phyloP scores from a whole-genome alignment of 1,139 yeast species.

The Candida sanyaensis region DNA sequence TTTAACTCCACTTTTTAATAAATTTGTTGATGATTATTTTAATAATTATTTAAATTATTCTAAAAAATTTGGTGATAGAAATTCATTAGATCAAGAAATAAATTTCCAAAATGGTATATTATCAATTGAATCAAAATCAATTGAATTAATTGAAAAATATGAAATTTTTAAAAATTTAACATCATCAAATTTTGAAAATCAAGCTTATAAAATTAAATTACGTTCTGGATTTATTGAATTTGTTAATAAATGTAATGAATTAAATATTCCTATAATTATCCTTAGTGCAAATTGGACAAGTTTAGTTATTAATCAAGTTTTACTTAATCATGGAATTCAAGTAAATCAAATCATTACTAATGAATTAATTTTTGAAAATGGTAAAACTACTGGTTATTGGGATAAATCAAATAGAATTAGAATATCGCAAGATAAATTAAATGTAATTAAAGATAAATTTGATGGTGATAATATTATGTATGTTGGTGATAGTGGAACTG shows the following conservation, averaged over 20 bases:
- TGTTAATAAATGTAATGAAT: slow-evolving; percentile 22
- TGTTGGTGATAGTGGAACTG: slow-evolving; percentile 70
- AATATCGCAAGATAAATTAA: slow-evolving; percentile 59
- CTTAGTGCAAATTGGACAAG: slow-evolving; percentile 71
- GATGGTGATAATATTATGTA: slow-evolving; percentile 32
- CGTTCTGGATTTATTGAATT: slow-evolving; percentile 47
- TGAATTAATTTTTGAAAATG: slow-evolving; percentile 47
- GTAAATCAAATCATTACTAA: slow-evolving; percentile 40
- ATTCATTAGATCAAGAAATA: slow-evolving; percentile 32
- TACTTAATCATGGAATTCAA: slow-evolving; percentile 27
- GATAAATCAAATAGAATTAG: slow-evolving; percentile 30
- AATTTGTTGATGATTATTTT: slow-evolving; percentile 49
- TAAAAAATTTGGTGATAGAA: slow-evolving; percentile 22
- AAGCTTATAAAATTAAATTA: slow-evolving; percentile 39
- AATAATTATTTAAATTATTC: slow-evolving; percentile 31
- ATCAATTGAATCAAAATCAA: slow-evolving; percentile 53
- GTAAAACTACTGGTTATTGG: slow-evolving; percentile 39
- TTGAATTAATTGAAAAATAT: slow-evolving; percentile 41
- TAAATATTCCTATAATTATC: slow-evolving; percentile 42
- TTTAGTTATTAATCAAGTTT: slow-evolving; percentile 47
- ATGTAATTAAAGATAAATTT: slow-evolving; percentile 19
- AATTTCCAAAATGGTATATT: slow-evolving; percentile 47
- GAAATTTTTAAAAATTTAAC: slow-evolving; percentile 49
- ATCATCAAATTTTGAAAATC: slow-evolving; percentile 26
- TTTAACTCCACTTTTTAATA: slow-evolving; percentile 39